phyloP scores from a whole-genome alignment of 2,329 filamentous ascomycete genomes.

The Pezicula radicicola region DNA sequence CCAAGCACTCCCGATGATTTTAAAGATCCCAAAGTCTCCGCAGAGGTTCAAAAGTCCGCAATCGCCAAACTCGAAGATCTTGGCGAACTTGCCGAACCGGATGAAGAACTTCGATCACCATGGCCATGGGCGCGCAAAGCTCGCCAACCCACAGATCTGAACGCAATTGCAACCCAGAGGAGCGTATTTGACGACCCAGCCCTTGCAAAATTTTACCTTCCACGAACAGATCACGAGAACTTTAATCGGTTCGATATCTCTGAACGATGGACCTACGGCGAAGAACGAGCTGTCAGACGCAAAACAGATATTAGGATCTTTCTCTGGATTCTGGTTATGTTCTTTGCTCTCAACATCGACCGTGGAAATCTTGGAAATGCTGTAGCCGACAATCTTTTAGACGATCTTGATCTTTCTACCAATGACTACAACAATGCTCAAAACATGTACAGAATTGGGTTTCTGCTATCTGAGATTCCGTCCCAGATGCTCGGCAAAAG shows the following conservation, averaged over 20 bases:
- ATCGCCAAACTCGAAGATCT: not conserved
- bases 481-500: slow-evolving; percentile 59
- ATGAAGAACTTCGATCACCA: slow-evolving; percentile 1
- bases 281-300: slow-evolving; percentile 29
- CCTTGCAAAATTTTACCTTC: slow-evolving; percentile 3
- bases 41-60: not conserved
- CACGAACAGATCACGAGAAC: slow-evolving; percentile 33
- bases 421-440: slow-evolving; percentile 49
- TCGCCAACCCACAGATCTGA: slow-evolving; percentile 5
- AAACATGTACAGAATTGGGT: slow-evolving; percentile 49
- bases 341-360: slow-evolving; percentile 58
- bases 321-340: slow-evolving; percentile 26
- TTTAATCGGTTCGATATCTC: slow-evolving; percentile 29
- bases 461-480: slow-evolving; percentile 55
- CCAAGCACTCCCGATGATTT: not conserved
- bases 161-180: slow-evolving; percentile 4
- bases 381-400: slow-evolving; percentile 57
- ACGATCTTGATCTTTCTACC: slow-evolving; percentile 40
- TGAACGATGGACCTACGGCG: slow-evolving; percentile 33
- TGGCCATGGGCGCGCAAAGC: slow-evolving; percentile 2
- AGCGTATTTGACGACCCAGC: slow-evolving; percentile 8
- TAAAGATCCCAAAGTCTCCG: not conserved
- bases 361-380: slow-evolving; percentile 56
- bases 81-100: slow-evolving; percentile 4
- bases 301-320: slow-evolving; percentile 37